Base-by-base conservation (phyloP, 1,284 basidiomycete species). In the Melanopsichium pennsylvanicum region DNA sequence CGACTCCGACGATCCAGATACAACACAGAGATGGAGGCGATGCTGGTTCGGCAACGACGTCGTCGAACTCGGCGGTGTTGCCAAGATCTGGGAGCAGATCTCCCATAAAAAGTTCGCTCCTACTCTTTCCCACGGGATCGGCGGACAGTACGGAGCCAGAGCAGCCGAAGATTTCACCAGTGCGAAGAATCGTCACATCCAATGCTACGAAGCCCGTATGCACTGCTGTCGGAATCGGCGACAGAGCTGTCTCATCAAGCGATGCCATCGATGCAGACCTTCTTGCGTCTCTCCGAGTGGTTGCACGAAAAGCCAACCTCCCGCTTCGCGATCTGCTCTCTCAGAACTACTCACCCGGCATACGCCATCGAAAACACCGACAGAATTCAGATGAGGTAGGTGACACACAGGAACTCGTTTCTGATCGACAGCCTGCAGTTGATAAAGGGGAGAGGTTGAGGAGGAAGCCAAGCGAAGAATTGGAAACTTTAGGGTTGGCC, bases 281-380 rank as follows among this genome's bases (percentile, higher is more conserved):
- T 0, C 33, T 67, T 0, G 61, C 67, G 1, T 60, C 54, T 16
- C 52, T 70, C 22, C 33, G 38, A 12, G 56, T 57, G 13, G 66
- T 69, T 23, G 66, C 66, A n/a, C 47, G 48, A 19, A 69, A 69
- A 19, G 66, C 66, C 13, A 69, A 69, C n/a, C 45, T 69, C 43
- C 37, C 55, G 16, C 34, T 69, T 1, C 16, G 31, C 2, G 59
- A 69, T 15, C 19, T 70, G 23, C 49, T 67, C 18, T 45, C 36
- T 9, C 27, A 54, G 6, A 36, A 54, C 18, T 44, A 37, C n/a
- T n/a, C n/a, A n/a, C n/a, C n/a, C n/a, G n/a, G n/a, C n/a, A n/a
- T n/a, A n/a, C n/a, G n/a, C n/a, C n/a, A n/a, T n/a, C n/a, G n/a
- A 13, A 15, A 37, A 11, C 25, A 35, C 10, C 42, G 12, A 36